Evolutionary conservation across 78 protist species (phyloP).

Genomic region (Dictyostelium firmibasis): DNA sequence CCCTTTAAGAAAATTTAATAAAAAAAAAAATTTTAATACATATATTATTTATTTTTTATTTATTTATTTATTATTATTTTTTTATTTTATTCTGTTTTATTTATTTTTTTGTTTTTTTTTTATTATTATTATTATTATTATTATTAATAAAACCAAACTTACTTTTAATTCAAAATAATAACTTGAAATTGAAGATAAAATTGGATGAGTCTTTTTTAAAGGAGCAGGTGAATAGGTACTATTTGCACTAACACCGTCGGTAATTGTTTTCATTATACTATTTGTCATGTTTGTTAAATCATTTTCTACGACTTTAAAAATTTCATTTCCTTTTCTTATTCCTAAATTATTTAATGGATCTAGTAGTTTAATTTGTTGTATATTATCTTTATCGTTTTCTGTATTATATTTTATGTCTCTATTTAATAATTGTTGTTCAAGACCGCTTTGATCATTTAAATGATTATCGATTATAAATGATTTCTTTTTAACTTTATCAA

Average conservation of each 20-base stretch:
- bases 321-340: not conserved
- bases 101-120: no score
- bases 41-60: no score
- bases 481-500: slow-evolving; percentile 55
- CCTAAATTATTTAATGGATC: slow-evolving; percentile 27
- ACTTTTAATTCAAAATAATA: slow-evolving; percentile 52
- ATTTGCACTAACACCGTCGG: not conserved
- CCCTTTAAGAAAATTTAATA: slow-evolving; percentile 7
- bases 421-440: not conserved
- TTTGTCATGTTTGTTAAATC: slow-evolving; percentile 45
- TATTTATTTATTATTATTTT: no score
- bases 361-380: not conserved
- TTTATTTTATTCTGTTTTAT: no score
- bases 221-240: not conserved
- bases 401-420: not conserved
- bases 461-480: slow-evolving; percentile 42
- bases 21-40: not conserved
- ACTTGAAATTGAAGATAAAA: slow-evolving; percentile 6
- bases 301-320: slow-evolving; percentile 32
- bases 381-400: not conserved
- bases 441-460: not conserved
- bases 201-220: slow-evolving; percentile 22
- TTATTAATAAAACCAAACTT: not conserved
- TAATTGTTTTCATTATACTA: slow-evolving; percentile 18
- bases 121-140: no score